Conservation (phyloP, 106 monocot species). For the Agapanthus africanus region DNA sequence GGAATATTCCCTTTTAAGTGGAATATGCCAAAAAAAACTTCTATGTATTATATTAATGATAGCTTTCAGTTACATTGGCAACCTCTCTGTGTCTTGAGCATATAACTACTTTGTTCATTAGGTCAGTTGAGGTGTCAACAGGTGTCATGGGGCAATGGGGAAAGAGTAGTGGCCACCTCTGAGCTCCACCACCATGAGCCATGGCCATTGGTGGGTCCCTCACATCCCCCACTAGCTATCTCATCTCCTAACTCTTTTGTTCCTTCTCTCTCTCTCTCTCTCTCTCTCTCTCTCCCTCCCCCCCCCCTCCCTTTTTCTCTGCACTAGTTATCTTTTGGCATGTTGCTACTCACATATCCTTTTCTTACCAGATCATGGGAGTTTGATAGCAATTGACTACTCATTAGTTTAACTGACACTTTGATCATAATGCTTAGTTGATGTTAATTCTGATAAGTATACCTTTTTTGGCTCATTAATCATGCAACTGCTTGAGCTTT, state of each 20-base stretch:
- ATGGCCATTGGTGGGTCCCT: constrained; percentile 1
- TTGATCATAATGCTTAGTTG: neutral
- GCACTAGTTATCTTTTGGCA: constrained; percentile 10
- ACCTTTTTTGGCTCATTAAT: neutral
- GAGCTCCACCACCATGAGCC: constrained; percentile 7
- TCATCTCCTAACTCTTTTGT: neutral
- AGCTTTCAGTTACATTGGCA: constrained; percentile 3
- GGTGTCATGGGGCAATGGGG: neutral
- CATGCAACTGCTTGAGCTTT: neutral
- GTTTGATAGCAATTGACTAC: neutral
- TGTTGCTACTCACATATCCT: neutral
- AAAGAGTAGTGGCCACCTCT: constrained; percentile 2
- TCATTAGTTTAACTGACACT: neutral
- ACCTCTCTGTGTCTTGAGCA: neutral
- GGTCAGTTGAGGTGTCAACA: constrained; percentile 3
- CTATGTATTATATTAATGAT: no score
- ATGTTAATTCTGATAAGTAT: neutral
- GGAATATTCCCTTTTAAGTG: no score
- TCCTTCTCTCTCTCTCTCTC: neutral
- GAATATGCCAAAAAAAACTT: no score
- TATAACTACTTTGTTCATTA: neutral
- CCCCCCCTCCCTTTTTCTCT: no score
- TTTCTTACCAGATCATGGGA: neutral
- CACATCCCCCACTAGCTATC: constrained; percentile 5
- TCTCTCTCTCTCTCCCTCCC: no score